Evolutionary conservation across 257 asterid species (phyloP), one percentile per base, ranked within the genome.

Genomic region (Petrea volubilis): DNA sequence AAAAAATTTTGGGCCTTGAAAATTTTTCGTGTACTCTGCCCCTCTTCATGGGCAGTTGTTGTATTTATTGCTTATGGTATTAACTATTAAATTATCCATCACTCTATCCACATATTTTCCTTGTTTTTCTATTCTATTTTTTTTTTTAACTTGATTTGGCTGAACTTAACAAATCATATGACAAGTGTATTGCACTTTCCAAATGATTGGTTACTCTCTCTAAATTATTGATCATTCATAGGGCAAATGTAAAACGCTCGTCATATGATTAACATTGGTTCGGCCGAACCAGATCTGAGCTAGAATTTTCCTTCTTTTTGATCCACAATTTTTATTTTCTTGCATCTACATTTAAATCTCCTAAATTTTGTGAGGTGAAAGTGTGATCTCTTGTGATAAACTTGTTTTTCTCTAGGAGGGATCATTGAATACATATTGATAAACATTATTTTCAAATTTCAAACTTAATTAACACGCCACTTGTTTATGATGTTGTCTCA

Each of bases 41-140:
- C 21, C 68, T 60, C 68, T 18, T 51, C 53, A 24, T 55, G 74
- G 57, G 25, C 64, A 25, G 44, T 17, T 23, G 29, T 23, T 40
- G 65, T 55, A 41, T 55, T 40, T 68, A 68, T 28, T 68, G 74
- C 74, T 55, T 67, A 34, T 8, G 10, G 15, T 60, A n/a, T 58
- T 58, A 17, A 13, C 10, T 53, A 23, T 56, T 58, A 33, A 17
- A 34, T 17, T 60, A 33, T 43, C 34, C 49, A 5, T 5, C 10
- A 4, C 61, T 27, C 28, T 17, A 3, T 1, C 11, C 2, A 46
- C 14, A 4, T 47, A 15, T 17, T n/a, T 17, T n/a, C 12, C 12
- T 38, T 0, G 10, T 9, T 8, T 11, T 5, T 49, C 20, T n/a
- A 21, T 5, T 50, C 20, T 51, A 2, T 24, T 6, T 8, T 47